Base-by-base conservation (phyloP, 73 alveolate species). In the Paramecium biaurelia region DNA sequence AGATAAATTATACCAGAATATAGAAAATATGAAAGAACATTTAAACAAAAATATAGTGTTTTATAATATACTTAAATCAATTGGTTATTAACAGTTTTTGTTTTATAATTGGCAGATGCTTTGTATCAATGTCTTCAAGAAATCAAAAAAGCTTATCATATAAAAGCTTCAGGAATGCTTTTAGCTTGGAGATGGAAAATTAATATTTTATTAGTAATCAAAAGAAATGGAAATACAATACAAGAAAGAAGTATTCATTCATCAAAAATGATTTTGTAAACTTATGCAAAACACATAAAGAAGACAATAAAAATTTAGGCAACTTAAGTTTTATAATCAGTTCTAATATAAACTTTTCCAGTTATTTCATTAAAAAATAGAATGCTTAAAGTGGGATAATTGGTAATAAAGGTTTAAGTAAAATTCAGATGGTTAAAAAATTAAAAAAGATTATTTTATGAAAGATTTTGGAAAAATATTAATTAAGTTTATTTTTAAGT, bases 161-260 rank as follows among this genome's bases (percentile, higher is more conserved):
- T 26, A 21, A 63, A 26, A 30, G 41, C 84, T 1, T 30, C 45
- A 10, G 84, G 84, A 12, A 26, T 63, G 84, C 84, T 63, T 14
- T 24, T 63, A 63, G 84, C 84, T 63, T 63, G 84, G 84, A 63
- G 84, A 63, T 63, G 41, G 49, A 63, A 63, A 26, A 3, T 26
- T 2, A 63, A 26, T 30, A 11, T 63, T 26, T 30, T 63, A 6
- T 30, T 63, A 11, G 9, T 30, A 1, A 4, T 63, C 10, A 63
- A 63, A 63, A 30, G 45, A 63, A 63, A 63, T 24, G 84, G 84
- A 63, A 63, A 63, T 32, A 63, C 84, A 4, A 26, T 63, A 1
- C 8, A 63, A 32, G 84, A 63, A 12, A 63, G 84, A 63, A 30
- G 84, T 26, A 12, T 63, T 26, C 21, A 63, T 7, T 12, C 14